A percentile compares a stretch with the other conserved stretches of the same genome.
phyloP scores from a whole-genome alignment of 2,329 filamentous ascomycete genomes.

The Periconia sp. region DNA sequence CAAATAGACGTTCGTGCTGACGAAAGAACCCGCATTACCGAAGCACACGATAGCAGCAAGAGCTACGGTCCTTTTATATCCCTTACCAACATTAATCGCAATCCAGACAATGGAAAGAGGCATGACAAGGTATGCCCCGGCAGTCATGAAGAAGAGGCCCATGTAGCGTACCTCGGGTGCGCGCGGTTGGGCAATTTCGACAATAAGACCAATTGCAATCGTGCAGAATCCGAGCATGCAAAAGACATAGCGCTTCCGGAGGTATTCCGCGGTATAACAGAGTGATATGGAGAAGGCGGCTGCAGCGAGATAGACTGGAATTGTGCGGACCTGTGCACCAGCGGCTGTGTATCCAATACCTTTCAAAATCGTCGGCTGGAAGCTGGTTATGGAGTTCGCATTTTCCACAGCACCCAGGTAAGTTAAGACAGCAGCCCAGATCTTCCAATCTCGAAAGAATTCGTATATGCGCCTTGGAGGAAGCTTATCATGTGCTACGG shows the following conservation, averaged over 20 bases:
- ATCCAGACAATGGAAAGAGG: constrained; percentile 64
- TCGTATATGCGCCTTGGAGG: constrained; percentile 50
- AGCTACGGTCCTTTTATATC: constrained; percentile 32
- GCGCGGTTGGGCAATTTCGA: constrained; percentile 52
- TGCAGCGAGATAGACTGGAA: constrained; percentile 42
- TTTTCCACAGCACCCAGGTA: constrained; percentile 39
- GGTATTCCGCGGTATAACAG: constrained; percentile 33
- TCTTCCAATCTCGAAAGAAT: constrained; percentile 61
- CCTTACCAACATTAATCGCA: constrained; percentile 55
- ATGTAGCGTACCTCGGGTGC: constrained; percentile 54
- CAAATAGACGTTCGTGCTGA: constrained; percentile 51
- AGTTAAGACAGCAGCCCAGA: constrained; percentile 53
- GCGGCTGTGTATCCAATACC: constrained; percentile 43
- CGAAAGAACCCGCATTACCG: constrained; percentile 62
- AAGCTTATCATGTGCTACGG: constrained; percentile 53
- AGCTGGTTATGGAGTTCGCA: constrained; percentile 39
- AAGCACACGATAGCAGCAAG: constrained; percentile 41
- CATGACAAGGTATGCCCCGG: constrained; percentile 62
- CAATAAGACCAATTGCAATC: constrained; percentile 56
- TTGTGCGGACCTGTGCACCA: constrained; percentile 41
- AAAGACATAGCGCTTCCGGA: constrained; percentile 37
- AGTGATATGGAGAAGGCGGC: constrained; percentile 36
- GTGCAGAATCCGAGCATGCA: constrained; percentile 41
- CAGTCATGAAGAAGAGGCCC: constrained; percentile 60
- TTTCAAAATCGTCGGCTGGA: constrained; percentile 45